Evolutionary conservation across 2,329 filamentous ascomycete species (phyloP).

Genomic region (Calcarisporium arbuscula): DNA sequence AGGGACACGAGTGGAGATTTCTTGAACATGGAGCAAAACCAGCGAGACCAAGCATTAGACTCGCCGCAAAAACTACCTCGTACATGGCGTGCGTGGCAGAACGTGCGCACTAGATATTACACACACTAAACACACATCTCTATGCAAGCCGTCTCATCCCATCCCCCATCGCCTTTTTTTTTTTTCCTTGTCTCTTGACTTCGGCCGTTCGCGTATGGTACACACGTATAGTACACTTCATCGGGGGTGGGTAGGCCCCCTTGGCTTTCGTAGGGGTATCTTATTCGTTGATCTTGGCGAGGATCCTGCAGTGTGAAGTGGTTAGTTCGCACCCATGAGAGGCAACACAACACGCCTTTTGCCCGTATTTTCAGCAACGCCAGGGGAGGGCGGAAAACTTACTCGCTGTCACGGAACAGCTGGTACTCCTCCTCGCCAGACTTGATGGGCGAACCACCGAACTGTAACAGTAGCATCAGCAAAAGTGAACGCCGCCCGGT

Average conservation of each 20-base stretch:
- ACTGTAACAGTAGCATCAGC: slow-evolving; percentile 46
- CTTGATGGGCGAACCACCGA: slow-evolving; percentile 90
- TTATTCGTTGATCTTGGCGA: slow-evolving; percentile 98
- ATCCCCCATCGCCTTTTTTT: slow-evolving; percentile 5
- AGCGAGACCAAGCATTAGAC: slow-evolving; percentile 15
- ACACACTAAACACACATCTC: slow-evolving; percentile 1
- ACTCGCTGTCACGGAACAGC: slow-evolving; percentile 97
- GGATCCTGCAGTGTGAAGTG: slow-evolving; percentile 72
- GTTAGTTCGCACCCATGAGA: not conserved
- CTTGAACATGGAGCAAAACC: slow-evolving; percentile 22
- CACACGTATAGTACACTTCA: slow-evolving; percentile 27
- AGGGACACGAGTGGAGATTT: slow-evolving; percentile 7
- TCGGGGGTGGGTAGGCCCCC: slow-evolving; percentile 4
- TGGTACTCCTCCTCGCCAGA: slow-evolving; percentile 95
- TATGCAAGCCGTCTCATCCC: slow-evolving; percentile 3
- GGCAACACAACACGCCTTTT: too few relatives aligned
- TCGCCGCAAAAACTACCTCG: slow-evolving; percentile 9
- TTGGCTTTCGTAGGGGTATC: slow-evolving; percentile 16
- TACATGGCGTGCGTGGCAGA: too few relatives aligned
- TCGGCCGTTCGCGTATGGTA: slow-evolving; percentile 22
- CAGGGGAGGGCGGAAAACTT: slow-evolving; percentile 37
- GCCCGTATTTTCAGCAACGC: not conserved
- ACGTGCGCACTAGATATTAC: too few relatives aligned
- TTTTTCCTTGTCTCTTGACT: not conserved
- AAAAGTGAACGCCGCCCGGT: too few relatives aligned